Percentiles rank a stretch among this genome's conserved stretches.
Conservation (phyloP, 345 rosid genomes). For the Microcos paniculata region DNA sequence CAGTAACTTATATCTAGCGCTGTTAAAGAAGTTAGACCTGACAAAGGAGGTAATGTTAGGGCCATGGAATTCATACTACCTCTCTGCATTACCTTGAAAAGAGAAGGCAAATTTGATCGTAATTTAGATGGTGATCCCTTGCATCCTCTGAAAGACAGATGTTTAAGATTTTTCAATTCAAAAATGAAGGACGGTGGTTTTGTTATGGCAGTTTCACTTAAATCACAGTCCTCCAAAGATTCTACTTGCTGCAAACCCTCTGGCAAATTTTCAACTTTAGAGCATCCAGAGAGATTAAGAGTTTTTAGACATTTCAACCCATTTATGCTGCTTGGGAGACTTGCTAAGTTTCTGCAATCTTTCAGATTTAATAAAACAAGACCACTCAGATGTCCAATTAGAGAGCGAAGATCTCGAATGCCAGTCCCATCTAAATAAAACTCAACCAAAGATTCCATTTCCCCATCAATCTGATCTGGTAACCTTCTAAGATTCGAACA, state of each 20-base stretch:
- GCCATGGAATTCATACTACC: neutral
- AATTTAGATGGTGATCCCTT: too few relatives aligned
- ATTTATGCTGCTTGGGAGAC: slow-evolving; percentile 29
- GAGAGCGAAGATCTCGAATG: too few relatives aligned
- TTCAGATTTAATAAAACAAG: too few relatives aligned
- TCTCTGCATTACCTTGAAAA: neutral
- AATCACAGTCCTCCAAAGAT: too few relatives aligned
- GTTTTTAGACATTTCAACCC: slow-evolving; percentile 19
- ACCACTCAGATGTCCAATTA: too few relatives aligned
- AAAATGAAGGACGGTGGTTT: neutral
- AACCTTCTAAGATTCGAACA: slow-evolving; percentile 27
- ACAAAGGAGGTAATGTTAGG: slow-evolving; percentile 16
- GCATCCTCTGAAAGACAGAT: slow-evolving; percentile 13
- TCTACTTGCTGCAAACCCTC: neutral
- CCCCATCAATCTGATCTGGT: slow-evolving; percentile 20
- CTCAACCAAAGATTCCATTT: slow-evolving; percentile 28
- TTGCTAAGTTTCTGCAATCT: too few relatives aligned
- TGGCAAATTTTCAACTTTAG: neutral
- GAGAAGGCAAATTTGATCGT: too few relatives aligned
- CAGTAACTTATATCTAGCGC: slow-evolving; percentile 26
- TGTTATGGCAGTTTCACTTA: slow-evolving; percentile 25
- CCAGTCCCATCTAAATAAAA: too few relatives aligned
- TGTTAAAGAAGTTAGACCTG: slow-evolving; percentile 26
- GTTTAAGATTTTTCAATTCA: slow-evolving; percentile 21
- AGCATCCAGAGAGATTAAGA: slow-evolving; percentile 6